Evolutionary conservation across 2,329 filamentous ascomycete genomes (phyloP), one percentile per base, ranked within the genome.

Genomic region (Lasiodiplodia hormozganensis): DNA sequence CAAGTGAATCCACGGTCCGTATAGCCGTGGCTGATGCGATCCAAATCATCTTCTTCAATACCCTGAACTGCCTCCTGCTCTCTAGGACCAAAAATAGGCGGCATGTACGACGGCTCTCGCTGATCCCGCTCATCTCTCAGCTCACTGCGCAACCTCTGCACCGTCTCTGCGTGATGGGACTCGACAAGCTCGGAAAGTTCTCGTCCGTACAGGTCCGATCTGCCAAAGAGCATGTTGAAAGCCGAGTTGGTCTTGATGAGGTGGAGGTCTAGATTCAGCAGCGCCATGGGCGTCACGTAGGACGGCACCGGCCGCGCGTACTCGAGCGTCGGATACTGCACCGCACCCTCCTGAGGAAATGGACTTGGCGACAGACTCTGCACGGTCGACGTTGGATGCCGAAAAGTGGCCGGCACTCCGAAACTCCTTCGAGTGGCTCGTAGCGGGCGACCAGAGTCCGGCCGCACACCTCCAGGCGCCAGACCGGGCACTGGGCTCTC

Each of bases 101-200:
- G 80, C 74, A 85, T 81, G 70, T 84, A 85, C 34, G 83, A 75
- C 16, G 84, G 84, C 67, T 86, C 84, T 47, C 82, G 79, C 36
- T 78, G 75, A 51, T 84, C 82, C 60, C 82, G 75, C 70, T 86
- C 85, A 47, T 82, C 79, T 47, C 83, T 77, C 60, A 86, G 74
- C 18, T 80, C 77, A 60, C 78, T 81, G 51, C 82, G 80, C 40
- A 86, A 76, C 16, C 77, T 75, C 56, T 81, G 79, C 70, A 86
- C 76, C 60, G 75, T 77, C 28, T 84, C 82, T 2, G 74, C 72
- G 58, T 84, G 81, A 25, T 78, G 73, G 4, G 77, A 73, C 47
- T 80, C 78, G 6, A 85, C 77, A 36, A 86, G 74, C 18, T 85
- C 82, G 14, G 75, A 73, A 23, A 86, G 73, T 54, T 78, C 77